A percentile compares a stretch with the other conserved stretches of the same genome.
Evolutionary conservation across 108 stramenopile species (phyloP).

Genomic region (Pelagomonas calceolata): DNA sequence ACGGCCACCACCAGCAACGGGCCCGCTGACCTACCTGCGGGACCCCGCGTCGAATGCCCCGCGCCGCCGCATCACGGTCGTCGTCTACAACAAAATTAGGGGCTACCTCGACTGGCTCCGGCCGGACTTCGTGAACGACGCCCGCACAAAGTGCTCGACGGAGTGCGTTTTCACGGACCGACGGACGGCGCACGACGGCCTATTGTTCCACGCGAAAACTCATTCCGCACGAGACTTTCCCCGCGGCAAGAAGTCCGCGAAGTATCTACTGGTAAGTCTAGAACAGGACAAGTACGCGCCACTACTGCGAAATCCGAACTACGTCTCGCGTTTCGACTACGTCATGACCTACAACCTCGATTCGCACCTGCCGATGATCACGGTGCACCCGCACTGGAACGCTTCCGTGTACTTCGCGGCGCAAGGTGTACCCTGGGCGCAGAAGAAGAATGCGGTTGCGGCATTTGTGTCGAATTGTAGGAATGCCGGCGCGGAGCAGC

Average conservation of each 20-base stretch:
- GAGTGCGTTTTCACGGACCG: constrained; percentile 23
- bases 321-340: constrained; percentile 16
- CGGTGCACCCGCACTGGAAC: constrained; percentile 10
- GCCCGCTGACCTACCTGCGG: neutral
- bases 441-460: constrained; percentile 12
- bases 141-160: constrained; percentile 15
- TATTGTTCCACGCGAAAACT: constrained; percentile 23
- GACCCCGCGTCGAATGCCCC: neutral
- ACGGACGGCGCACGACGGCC: neutral
- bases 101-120: constrained; percentile 26
- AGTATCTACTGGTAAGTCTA: neutral
- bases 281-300: constrained; percentile 13
- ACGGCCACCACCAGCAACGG: too few species aligned
- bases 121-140: constrained; percentile 15
- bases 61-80: constrained; percentile 5
- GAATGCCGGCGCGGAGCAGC: constrained; percentile 22
- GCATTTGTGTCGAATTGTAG: constrained; percentile 37
- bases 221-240: constrained; percentile 7
- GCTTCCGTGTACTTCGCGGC: neutral
- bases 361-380: constrained; percentile 14
- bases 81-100: constrained; percentile 24
- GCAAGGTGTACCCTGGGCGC: neutral
- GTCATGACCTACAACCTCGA: constrained; percentile 17
- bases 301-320: neutral
- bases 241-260: neutral